These are phyloP conservation scores for Trichoderma lentiforme DNA, from an alignment of 2,329 filamentous ascomycete genomes.

Conservation along the genomic window DNA sequence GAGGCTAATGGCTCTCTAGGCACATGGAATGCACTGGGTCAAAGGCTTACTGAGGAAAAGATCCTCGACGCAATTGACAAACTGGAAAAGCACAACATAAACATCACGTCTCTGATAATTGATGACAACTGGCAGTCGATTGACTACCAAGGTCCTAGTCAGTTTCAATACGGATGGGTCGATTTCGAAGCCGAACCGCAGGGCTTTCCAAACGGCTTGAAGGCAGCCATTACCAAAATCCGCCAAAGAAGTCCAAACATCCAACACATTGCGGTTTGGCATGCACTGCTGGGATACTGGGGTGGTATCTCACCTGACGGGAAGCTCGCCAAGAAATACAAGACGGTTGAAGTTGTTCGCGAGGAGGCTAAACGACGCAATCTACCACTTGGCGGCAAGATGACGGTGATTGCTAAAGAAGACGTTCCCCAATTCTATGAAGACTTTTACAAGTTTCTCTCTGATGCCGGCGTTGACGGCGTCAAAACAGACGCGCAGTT, in stretches of 20 bases:
- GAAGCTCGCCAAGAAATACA: constrained; percentile 72
- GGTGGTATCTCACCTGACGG: constrained; percentile 77
- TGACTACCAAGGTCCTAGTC: constrained; percentile 46
- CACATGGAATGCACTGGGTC: constrained; percentile 93
- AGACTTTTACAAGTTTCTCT: constrained; percentile 86
- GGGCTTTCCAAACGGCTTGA: constrained; percentile 78
- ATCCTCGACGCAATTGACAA: constrained; percentile 71
- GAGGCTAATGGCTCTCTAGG: constrained; percentile 37
- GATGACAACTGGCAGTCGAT: constrained; percentile 96
- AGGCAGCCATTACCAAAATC: constrained; percentile 65
- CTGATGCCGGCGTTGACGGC: constrained; percentile 69
- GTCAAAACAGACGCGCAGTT: constrained; percentile 95
- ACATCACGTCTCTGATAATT: constrained; percentile 83
- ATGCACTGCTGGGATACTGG: constrained; percentile 88
- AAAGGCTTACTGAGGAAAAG: constrained; percentile 75
- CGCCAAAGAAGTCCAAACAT: constrained; percentile 68
- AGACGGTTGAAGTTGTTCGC: constrained; percentile 61
- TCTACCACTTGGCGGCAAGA: constrained; percentile 56
- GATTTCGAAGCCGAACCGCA: constrained; percentile 81
- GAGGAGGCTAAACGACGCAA: constrained; percentile 46
- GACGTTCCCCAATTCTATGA: constrained; percentile 77
- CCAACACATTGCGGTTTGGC: constrained; percentile 88
- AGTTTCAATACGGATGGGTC: constrained; percentile 65
- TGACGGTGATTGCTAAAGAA: constrained; percentile 69
- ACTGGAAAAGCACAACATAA: constrained; percentile 68